Base-by-base conservation (phyloP, 192 early-diverging fungal species). In the Dimargaris xerosporica region DNA sequence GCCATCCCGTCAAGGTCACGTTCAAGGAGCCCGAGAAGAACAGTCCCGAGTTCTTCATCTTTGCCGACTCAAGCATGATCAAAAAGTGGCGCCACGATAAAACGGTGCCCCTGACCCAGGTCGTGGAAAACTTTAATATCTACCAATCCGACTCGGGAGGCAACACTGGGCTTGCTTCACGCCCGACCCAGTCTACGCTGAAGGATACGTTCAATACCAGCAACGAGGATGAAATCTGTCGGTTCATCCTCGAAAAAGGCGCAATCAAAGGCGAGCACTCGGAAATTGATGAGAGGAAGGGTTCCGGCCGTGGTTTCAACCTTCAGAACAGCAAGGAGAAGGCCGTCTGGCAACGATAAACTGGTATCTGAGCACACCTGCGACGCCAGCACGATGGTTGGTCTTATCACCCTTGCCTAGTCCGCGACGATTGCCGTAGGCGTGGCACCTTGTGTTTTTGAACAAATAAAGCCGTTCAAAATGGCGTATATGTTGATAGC, bases 61-160 rank as follows among this genome's bases (percentile, higher is more conserved):
- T 74, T 43, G 67, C 67, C 23, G 58, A 65, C 29, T 31, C 46
- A 1, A 54, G 31, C 11, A 66, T 65, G 64, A 64, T 65, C 6
- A 15, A 34, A 3, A 68, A 71, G 52, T 74, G 69, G 69, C 65
- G 63, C 42, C 48, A 60, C 5, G 73, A 74, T 44, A 62, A 65
- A 52, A 53, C 66, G 5, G 66, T 71, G 47, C 73, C 73, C 15
- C 46, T 74, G 25, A 60, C 71, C 12, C 51, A 71, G 10, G 73
- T 74, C 19, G 69, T 68, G 16, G 58, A 65, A 58, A 62, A 65
- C 28, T 75, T 67, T 56, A 65, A 75, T 30, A 41, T 75, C 10
- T 72, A 66, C 47, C 44, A 63, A 23, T 45, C 45, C 26, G 52
- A 43, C 6, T 60, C 41, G 43, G 72, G 72, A 5, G 64, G 72